Conservation (phyloP, 2,329 filamentous ascomycete species). For the Aspergillus aculeatinus region DNA sequence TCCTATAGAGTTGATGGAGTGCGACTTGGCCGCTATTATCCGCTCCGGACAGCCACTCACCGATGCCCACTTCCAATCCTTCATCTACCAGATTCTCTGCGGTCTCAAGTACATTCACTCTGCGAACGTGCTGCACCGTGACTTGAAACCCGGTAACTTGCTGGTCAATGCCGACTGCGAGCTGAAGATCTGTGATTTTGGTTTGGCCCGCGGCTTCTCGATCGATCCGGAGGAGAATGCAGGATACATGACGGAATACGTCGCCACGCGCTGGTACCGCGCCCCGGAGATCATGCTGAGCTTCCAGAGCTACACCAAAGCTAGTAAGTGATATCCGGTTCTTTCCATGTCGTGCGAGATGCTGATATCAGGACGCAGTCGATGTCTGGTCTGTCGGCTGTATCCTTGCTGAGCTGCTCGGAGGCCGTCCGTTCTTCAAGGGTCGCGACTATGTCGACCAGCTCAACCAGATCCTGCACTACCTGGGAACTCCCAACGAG, state of each 20-base stretch:
- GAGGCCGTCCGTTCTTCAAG: slow-evolving; percentile 98
- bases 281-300: slow-evolving; percentile 99
- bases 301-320: slow-evolving; percentile 99
- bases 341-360: slow-evolving; percentile 7
- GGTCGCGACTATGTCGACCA: slow-evolving; percentile 99
- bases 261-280: slow-evolving; percentile 97
- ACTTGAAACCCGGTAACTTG: slow-evolving; percentile 94
- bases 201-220: slow-evolving; percentile 92
- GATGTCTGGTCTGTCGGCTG: slow-evolving; percentile 99
- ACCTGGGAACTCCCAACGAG: slow-evolving; percentile 93
- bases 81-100: slow-evolving; percentile 99
- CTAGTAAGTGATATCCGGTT: slow-evolving; percentile 67
- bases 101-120: slow-evolving; percentile 99
- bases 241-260: slow-evolving; percentile 99
- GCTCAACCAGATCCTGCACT: slow-evolving; percentile 98
- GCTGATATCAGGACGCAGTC: slow-evolving; percentile 57
- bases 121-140: slow-evolving; percentile 93
- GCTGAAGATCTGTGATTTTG: slow-evolving; percentile 98
- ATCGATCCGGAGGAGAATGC: slow-evolving; percentile 97
- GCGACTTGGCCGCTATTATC: slow-evolving; percentile 96
- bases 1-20: slow-evolving; percentile 89
- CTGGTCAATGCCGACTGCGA: slow-evolving; percentile 99
- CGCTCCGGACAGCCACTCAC: slow-evolving; percentile 94
- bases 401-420: slow-evolving; percentile 92
- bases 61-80: slow-evolving; percentile 98